A percentile compares a stretch with the other conserved stretches of the same genome.
These are phyloP conservation scores for Oryza meridionalis DNA, from an alignment of 176 grass and related monocot genomes.

Conservation along the genomic window DNA sequence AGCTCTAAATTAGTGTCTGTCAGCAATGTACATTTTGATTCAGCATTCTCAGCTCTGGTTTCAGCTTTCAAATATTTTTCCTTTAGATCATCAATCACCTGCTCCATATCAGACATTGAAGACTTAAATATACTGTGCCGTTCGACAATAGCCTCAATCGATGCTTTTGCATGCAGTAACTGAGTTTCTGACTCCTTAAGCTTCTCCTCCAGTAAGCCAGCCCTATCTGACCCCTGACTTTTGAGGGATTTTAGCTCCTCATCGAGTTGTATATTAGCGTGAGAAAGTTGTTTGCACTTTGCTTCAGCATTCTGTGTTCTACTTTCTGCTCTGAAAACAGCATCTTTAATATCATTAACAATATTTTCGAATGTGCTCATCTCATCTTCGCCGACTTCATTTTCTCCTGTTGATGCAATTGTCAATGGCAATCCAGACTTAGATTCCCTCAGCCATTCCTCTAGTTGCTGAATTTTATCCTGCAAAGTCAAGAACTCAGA, in stretches of 20 bases:
- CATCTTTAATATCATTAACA: constrained; percentile 50
- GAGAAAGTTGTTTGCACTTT: constrained; percentile 50
- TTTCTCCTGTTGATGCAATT: constrained; percentile 15
- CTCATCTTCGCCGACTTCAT: neutral
- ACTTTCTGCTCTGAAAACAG: constrained; percentile 56
- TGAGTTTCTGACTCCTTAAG: constrained; percentile 71
- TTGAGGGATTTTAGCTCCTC: constrained; percentile 47
- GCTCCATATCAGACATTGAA: constrained; percentile 73
- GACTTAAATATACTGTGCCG: constrained; percentile 63
- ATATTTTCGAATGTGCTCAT: constrained; percentile 29
- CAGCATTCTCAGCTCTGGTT: constrained; percentile 73
- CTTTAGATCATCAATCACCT: constrained; percentile 69
- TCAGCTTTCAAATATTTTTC: constrained; percentile 75
- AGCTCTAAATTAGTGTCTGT: constrained; percentile 77
- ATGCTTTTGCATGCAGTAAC: constrained; percentile 74
- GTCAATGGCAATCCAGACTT: neutral
- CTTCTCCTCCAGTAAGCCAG: constrained; percentile 56
- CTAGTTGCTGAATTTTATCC: constrained; percentile 45
- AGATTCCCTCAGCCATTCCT: constrained; percentile 43
- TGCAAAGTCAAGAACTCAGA: constrained; percentile 44
- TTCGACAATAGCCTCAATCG: constrained; percentile 76
- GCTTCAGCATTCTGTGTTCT: constrained; percentile 50
- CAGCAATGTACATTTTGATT: constrained; percentile 68
- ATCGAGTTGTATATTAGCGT: constrained; percentile 51
- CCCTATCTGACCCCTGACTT: constrained; percentile 54